A percentile compares a stretch with the other conserved stretches of the same genome.
phyloP scores from a whole-genome alignment of 176 grass and related monocot species.

The Aegilops speltoides region DNA sequence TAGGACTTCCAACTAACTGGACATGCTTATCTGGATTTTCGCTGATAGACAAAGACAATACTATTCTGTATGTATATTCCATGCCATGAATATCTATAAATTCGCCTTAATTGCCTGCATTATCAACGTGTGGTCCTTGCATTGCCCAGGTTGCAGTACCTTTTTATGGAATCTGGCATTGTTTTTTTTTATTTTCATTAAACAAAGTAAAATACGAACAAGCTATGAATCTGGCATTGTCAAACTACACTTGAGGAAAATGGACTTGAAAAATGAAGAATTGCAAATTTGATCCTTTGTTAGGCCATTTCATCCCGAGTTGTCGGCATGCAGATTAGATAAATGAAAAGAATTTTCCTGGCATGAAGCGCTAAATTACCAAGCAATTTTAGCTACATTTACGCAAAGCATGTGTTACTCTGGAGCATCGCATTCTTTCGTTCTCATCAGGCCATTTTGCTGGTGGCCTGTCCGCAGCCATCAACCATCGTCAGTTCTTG shows the following conservation, averaged over 20 bases:
- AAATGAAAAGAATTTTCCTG: not conserved
- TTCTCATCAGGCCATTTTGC: constrained; percentile 14
- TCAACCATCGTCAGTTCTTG: constrained; percentile 19
- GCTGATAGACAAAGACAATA: not conserved
- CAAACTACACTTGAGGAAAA: not conserved
- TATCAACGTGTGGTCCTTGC: not conserved
- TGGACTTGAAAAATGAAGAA: not conserved
- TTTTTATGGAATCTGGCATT: not conserved
- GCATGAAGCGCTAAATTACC: not conserved
- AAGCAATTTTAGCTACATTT: constrained; percentile 3
- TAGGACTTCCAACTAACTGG: not conserved
- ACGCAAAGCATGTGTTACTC: not conserved
- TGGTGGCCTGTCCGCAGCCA: constrained; percentile 39
- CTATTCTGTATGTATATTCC: not conserved
- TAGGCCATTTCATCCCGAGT: not conserved
- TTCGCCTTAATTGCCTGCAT: not conserved
- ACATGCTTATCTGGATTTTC: constrained; percentile 3
- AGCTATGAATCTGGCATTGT: not conserved
- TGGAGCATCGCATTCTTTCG: not conserved
- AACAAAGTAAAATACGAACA: too few species aligned
- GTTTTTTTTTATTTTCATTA: too few species aligned
- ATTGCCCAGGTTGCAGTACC: not conserved
- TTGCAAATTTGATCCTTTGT: not conserved
- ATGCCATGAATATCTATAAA: not conserved
- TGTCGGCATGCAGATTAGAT: not conserved